Evolutionary conservation across 2,329 filamentous ascomycete genomes (phyloP), one percentile per base, ranked within the genome.

Genomic region (Curvularia hawaiiensis): DNA sequence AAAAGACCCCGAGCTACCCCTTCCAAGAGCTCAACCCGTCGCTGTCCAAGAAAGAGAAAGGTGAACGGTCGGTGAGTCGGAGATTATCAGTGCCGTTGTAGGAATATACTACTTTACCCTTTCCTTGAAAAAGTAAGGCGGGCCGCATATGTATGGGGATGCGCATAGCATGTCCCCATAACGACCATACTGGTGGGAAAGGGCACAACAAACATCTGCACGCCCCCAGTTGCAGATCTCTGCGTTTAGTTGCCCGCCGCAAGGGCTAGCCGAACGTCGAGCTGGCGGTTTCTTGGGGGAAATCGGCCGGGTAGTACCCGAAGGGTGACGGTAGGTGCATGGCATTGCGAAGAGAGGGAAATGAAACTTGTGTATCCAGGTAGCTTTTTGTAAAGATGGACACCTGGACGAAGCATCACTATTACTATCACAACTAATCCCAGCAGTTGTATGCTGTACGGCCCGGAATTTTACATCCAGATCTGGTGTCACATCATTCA

Each of bases 11-110:
- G 10, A 31, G 7, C 30, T 4, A 31, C 30, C 30, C 30, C 11
- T 31, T 31, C 30, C 30, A 31, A 31, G 30, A 35, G 4, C 35
- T 18, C 16, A 38, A 38, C 35, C 35, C 35, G 35, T 9, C 35
- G 35, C 35, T 18, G 6, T 9, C 35, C 35, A 38, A 9, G 35
- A 38, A 38, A 38, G 14, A 26, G 22, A 8, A 31, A 43, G 8
- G 10, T 16, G 38, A 59, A 58, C 49, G 50, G 43, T 58, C 62
- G 67, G 65, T 58, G 43, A 55, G 49, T 67, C 64, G 67, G 65
- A 30, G 51, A 39, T 39, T 58, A 45, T 28, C 50, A 41, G 54
- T 43, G 53, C 67, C 67, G 65, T 62, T 56, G 65, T 61, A 52
- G n/a, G 35, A 35, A 16, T 48, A 28, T 47, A 40, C 20, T 39